Evolutionary conservation across 176 grass and related monocot species (phyloP), one percentile per base, ranked within the genome.

Genomic region (Juncus inflexus): DNA sequence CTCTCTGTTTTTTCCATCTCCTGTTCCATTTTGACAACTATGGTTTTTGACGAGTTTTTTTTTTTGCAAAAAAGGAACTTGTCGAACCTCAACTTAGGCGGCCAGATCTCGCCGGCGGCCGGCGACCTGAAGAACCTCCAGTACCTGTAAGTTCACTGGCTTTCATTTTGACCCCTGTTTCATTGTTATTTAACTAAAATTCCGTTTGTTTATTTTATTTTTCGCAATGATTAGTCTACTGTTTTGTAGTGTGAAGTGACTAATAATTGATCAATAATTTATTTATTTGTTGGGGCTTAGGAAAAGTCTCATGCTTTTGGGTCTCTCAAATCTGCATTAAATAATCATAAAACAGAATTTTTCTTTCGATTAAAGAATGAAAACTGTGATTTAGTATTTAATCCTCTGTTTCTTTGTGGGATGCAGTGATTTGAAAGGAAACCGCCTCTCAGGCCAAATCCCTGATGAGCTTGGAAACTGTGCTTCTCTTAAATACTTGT

Each of bases 391-490:
- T 58, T 13, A 45, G 56, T 74, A 71, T 40, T 19, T 65, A 76
- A 64, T 75, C 0, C 12, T 14, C 62, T 77, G 60, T 57, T 66
- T 77, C 64, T 57, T 67, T 77, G 74, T 88, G 76, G 56, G 64
- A 50, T 77, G 67, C 78, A 99, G 94, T 43, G 94, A 99, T 92
- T 84, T 99, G 77, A 92, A 99, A 78, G 72, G 81, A 38, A 92
- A 99, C 67, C 80, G 66, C 62, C 69, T 99, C 15, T 80, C 88
- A 42, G 89, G 94, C 28, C 85, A 99, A 87, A 92, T 99, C 83
- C 94, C 94, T 52, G 94, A 99, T 56, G 94, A 99, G 85, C 89
- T 99, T 92, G 94, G 89, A 36, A 83, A 90, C 55, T 99, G 89
- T 55, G 75, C 82, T 70, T 77, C 75, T 72, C 82, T 99, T 79